Conservation (phyloP, 1,284 basidiomycete species). For the Cryptococcus sp. region DNA sequence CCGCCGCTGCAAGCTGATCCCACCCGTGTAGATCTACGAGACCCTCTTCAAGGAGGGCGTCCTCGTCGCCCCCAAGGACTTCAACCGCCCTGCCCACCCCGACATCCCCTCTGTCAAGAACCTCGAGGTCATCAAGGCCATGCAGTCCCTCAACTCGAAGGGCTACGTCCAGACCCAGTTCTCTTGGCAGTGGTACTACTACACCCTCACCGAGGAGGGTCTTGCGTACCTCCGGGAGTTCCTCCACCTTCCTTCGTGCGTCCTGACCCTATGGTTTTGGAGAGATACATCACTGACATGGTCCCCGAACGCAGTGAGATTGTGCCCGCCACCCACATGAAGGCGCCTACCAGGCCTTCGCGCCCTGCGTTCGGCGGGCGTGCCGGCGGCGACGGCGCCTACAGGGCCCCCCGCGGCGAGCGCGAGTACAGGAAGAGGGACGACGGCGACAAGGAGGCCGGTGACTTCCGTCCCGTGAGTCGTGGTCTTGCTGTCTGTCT, state of each 20-base stretch:
- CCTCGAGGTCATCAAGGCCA: constrained; percentile 98
- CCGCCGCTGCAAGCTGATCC: background rate
- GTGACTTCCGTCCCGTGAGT: constrained; percentile 68
- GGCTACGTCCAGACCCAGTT: constrained; percentile 98
- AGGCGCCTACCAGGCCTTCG: constrained; percentile 61
- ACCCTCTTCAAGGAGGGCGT: constrained; percentile 99
- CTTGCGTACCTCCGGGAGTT: constrained; percentile 92
- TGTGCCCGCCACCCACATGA: constrained; percentile 93
- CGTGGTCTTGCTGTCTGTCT: background rate
- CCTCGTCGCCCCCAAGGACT: constrained; percentile 98
- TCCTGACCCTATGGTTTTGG: too few relatives aligned
- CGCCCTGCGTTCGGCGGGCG: constrained; percentile 60
- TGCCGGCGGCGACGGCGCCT: constrained; percentile 55
- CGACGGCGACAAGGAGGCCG: constrained; percentile 60
- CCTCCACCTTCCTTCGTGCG: constrained; percentile 73
- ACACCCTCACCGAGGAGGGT: constrained; percentile 89
- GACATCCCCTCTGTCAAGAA: constrained; percentile 90
- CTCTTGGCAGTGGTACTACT: constrained; percentile 95
- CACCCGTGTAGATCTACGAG: constrained; percentile 69
- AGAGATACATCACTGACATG: too few relatives aligned
- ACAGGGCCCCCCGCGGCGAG: constrained; percentile 75
- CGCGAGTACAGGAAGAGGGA: constrained; percentile 78
- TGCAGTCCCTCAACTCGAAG: constrained; percentile 94
- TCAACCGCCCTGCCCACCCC: constrained; percentile 94
- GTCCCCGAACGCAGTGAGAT: constrained; percentile 59